Evolutionary conservation across 495 filamentous ascomycete species (phyloP).

Genomic region (Sphaerosporella brunnea): DNA sequence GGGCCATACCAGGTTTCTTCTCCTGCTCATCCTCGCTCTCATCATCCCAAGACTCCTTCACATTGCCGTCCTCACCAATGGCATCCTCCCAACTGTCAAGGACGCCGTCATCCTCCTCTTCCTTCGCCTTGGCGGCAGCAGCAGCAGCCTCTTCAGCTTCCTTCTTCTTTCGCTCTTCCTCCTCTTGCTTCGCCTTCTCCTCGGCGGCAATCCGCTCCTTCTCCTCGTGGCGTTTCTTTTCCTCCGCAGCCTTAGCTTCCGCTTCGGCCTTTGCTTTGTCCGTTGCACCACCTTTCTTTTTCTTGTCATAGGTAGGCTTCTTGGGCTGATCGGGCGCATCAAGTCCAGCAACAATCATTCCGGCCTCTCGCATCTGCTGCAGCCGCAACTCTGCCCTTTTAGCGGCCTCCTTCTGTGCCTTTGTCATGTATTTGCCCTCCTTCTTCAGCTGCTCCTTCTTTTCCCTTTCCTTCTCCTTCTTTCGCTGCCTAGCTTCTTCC

Average conservation of each 20-base stretch:
- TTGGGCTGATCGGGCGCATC: constrained; percentile 54
- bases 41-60: constrained; percentile 94
- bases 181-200: constrained; percentile 41
- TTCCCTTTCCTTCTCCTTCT: constrained; percentile 92
- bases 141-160: constrained; percentile 27
- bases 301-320: constrained; percentile 51
- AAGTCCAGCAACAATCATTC: constrained; percentile 62
- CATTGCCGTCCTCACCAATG: constrained; percentile 54
- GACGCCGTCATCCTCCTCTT: constrained; percentile 34
- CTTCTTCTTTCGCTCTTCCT: constrained; percentile 22
- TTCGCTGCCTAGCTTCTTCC: constrained; percentile 56
- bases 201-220: constrained; percentile 51
- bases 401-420: constrained; percentile 79
- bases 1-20: constrained; percentile 28
- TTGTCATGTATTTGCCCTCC: constrained; percentile 87
- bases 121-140: too few species aligned
- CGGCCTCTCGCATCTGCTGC: constrained; percentile 84
- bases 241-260: constrained; percentile 50
- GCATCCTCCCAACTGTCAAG: constrained; percentile 82
- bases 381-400: constrained; percentile 66
- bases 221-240: constrained; percentile 51
- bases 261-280: constrained; percentile 44
- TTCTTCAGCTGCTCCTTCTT: constrained; percentile 88
- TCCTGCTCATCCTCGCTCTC: constrained; percentile 70
- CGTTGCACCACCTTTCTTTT: constrained; percentile 54